phyloP scores from a whole-genome alignment of 2,329 filamentous ascomycete genomes.

The Madurella fahalii region DNA sequence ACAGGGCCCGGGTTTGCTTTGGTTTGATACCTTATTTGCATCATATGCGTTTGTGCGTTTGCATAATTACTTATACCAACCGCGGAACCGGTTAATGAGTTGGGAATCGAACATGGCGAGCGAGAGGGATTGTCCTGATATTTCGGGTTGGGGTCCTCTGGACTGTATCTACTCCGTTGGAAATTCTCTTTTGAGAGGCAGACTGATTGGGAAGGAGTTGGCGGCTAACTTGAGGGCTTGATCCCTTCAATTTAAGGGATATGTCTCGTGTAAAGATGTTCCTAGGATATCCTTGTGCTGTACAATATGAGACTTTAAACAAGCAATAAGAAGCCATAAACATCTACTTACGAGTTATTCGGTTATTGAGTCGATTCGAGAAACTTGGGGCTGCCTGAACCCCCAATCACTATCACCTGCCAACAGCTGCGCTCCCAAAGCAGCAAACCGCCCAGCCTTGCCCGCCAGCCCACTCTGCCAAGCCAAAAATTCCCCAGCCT shows the following conservation, averaged over 20 bases:
- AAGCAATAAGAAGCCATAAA: too few species aligned
- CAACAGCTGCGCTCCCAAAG: not conserved
- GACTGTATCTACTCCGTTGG: too few species aligned
- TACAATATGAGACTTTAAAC: not conserved
- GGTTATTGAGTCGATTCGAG: too few species aligned
- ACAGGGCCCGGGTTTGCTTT: not conserved
- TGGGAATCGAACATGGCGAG: too few species aligned
- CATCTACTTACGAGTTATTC: too few species aligned
- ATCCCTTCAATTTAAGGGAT: not conserved
- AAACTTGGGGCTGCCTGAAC: too few species aligned
- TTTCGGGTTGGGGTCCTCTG: too few species aligned
- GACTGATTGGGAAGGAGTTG: not conserved
- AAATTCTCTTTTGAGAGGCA: not conserved
- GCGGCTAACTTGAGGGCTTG: not conserved
- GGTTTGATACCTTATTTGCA: not conserved
- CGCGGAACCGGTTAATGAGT: too few species aligned
- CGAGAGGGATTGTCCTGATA: too few species aligned
- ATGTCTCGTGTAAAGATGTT: conserved; percentile 5
- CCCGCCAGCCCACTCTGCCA: conserved; percentile 9
- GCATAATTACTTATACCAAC: too few species aligned
- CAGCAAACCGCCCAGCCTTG: not conserved
- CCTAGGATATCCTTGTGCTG: not conserved
- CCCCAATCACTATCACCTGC: not conserved
- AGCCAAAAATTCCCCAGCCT: conserved; percentile 13
- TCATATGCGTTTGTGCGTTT: too few species aligned